Percentiles rank a stretch among this genome's conserved stretches.
phyloP scores from a whole-genome alignment of 164 flowering plant genomes.

The Echeveria elegans region DNA sequence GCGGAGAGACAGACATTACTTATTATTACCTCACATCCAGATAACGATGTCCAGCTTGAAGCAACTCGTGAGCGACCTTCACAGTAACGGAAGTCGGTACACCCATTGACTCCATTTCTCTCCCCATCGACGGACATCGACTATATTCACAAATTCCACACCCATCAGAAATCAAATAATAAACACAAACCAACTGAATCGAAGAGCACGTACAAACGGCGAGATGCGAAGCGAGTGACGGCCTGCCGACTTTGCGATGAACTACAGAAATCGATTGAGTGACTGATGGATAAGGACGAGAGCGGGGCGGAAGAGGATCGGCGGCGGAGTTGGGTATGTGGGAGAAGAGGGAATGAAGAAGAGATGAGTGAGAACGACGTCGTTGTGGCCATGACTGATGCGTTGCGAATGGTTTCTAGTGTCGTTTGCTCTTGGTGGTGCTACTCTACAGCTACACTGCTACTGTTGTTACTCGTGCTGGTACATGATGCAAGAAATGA shows the following conservation, averaged over 20 bases:
- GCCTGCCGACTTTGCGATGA: not conserved
- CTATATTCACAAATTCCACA: not conserved
- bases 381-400: not conserved
- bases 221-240: not conserved
- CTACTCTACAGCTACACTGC: too few relatives aligned
- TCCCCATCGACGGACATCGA: slow-evolving; percentile 20
- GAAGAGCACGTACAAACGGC: not conserved
- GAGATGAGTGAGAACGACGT: not conserved
- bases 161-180: not conserved
- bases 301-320: not conserved
- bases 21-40: slow-evolving; percentile 68
- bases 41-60: slow-evolving; percentile 79
- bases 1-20: too few relatives aligned
- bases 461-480: too few relatives aligned
- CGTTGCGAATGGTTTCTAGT: not conserved
- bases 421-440: too few relatives aligned
- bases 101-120: slow-evolving; percentile 27
- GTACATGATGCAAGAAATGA: too few relatives aligned
- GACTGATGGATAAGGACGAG: not conserved
- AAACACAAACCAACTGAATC: not conserved
- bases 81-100: slow-evolving; percentile 80
- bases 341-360: not conserved
- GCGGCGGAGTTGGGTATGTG: not conserved
- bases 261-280: not conserved
- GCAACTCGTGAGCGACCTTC: slow-evolving; percentile 77